Evolutionary conservation across 179 eudicot species (phyloP).

Genomic region (Carnegiea gigantea): DNA sequence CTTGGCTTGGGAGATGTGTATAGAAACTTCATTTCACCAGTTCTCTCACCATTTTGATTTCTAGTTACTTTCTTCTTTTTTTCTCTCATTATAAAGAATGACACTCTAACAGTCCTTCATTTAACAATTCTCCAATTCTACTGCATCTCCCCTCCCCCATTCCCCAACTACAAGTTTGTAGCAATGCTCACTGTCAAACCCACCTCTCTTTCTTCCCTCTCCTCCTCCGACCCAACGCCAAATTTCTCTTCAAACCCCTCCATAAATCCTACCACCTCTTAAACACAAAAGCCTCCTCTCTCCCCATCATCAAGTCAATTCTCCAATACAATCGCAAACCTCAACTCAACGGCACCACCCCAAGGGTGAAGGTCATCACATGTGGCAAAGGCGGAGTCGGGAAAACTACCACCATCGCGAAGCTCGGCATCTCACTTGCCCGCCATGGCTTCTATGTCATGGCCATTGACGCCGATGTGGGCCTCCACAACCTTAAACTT

Average conservation of each 20-base stretch:
- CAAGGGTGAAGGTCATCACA: slow-evolving; percentile 86
- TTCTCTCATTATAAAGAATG: neutral
- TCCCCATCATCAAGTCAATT: slow-evolving; percentile 35
- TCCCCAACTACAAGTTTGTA: neutral
- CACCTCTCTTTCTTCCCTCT: slow-evolving; percentile 18
- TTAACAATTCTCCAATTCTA: neutral
- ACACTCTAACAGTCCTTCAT: neutral
- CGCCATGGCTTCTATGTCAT: slow-evolving; percentile 89
- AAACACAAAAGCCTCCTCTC: neutral
- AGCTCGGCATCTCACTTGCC: slow-evolving; percentile 87
- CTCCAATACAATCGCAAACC: slow-evolving; percentile 87
- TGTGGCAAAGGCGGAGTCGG: slow-evolving; percentile 99
- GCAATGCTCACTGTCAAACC: slow-evolving; percentile 18
- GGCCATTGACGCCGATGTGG: slow-evolving; percentile 93
- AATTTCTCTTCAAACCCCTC: slow-evolving; percentile 23
- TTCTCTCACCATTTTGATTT: neutral
- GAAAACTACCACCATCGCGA: slow-evolving; percentile 96
- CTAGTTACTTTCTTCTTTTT: neutral
- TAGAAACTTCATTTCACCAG: no score
- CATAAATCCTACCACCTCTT: slow-evolving; percentile 21
- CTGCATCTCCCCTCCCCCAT: neutral
- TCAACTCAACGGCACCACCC: slow-evolving; percentile 80
- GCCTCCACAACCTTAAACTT: slow-evolving; percentile 94
- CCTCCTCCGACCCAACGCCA: slow-evolving; percentile 8
- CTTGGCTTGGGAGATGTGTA: no score